These are phyloP conservation scores for Hypoxylon crocopeplum DNA, from an alignment of 495 filamentous ascomycete genomes.

Conservation along the genomic window DNA sequence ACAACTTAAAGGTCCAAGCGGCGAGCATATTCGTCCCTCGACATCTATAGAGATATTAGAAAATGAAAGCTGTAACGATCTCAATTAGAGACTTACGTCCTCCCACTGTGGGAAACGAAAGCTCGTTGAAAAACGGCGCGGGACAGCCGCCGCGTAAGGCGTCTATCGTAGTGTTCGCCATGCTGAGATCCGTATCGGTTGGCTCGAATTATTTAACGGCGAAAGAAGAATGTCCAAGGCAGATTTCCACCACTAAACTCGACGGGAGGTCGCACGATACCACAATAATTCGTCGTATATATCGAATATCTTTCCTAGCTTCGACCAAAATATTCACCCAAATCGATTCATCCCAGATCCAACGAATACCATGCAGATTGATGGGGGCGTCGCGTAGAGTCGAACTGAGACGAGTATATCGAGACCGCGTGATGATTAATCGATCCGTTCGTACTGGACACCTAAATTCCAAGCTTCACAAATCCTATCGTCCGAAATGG, in stretches of 20 bases:
- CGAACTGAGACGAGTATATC: conserved; percentile 3
- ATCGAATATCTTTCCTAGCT: too few relatives aligned
- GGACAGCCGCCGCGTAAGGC: conserved; percentile 37
- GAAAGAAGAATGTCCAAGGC: neutral
- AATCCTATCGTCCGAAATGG: conserved; percentile 5
- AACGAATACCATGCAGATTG: neutral
- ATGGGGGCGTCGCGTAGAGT: conserved; percentile 2
- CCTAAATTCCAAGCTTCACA: neutral
- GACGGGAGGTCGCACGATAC: neutral
- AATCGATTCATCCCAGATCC: neutral
- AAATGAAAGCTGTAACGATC: conserved; percentile 10
- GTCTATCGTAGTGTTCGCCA: conserved; percentile 38
- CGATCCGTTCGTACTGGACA: conserved; percentile 8
- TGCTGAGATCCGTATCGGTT: conserved; percentile 20
- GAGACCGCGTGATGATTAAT: neutral
- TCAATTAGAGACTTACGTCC: conserved; percentile 50
- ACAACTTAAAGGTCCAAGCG: conserved; percentile 58
- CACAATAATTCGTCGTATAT: neutral
- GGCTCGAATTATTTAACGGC: neutral
- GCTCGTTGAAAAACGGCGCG: conserved; percentile 46
- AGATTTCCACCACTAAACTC: neutral
- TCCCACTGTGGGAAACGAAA: conserved; percentile 38
- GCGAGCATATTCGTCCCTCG: conserved; percentile 66
- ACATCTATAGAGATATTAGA: conserved; percentile 59
- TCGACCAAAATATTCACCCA: neutral